These are phyloP conservation scores for Mucor mucedo DNA, from an alignment of 371 early-diverging fungal genomes.

Conservation along the genomic window DNA sequence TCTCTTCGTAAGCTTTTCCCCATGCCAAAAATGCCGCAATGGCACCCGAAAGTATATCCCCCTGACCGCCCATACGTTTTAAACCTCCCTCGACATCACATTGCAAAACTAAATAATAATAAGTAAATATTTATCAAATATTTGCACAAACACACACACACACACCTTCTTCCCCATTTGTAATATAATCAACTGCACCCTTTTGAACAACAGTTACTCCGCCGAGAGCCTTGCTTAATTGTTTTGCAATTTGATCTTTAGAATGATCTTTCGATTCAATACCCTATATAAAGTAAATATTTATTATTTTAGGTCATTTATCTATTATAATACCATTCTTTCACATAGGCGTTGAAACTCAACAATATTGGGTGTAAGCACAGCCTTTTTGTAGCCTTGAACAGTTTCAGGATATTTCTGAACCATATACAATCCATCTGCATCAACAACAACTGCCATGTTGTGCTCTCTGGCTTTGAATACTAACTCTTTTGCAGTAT, in stretches of 20 bases:
- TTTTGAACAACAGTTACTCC: conserved; percentile 87
- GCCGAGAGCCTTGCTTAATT: conserved; percentile 61
- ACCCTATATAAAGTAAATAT: conserved; percentile 36
- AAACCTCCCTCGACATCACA: conserved; percentile 76
- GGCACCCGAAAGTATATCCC: conserved; percentile 94
- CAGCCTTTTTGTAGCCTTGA: conserved; percentile 72
- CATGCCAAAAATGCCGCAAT: conserved; percentile 90
- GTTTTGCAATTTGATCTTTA: conserved; percentile 41
- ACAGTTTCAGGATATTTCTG: conserved; percentile 75
- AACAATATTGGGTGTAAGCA: conserved; percentile 91
- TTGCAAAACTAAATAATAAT: conserved; percentile 44
- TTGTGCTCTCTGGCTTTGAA: conserved; percentile 59
- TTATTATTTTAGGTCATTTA: conserved; percentile 11
- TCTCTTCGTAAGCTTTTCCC: conserved; percentile 70
- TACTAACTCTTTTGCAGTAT: conserved; percentile 66
- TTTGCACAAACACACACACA: conserved; percentile 8
- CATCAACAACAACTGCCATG: conserved; percentile 90
- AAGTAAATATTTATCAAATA: conserved; percentile 9
- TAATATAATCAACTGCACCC: conserved; percentile 81
- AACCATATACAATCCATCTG: conserved; percentile 86
- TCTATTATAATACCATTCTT: conserved; percentile 51
- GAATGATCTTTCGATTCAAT: conserved; percentile 40
- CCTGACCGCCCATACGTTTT: conserved; percentile 98
- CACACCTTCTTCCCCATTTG: conserved; percentile 63
- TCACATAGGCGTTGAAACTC: conserved; percentile 88